Conservation (phyloP, 331 rosid genomes). For the Pyrus hybrid region DNA sequence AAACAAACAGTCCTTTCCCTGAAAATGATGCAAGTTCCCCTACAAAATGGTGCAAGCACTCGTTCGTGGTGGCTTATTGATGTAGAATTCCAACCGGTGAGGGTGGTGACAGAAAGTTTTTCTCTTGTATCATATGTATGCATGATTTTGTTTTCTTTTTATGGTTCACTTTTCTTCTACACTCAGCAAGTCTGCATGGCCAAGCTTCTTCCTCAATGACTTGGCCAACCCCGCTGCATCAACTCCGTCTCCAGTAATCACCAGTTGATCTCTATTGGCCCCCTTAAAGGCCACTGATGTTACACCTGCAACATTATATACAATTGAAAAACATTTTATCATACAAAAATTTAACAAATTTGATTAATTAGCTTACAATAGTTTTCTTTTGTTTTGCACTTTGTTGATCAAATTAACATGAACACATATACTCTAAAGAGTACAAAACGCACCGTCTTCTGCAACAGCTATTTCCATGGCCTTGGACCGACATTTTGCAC, state of each 20-base stretch:
- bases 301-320: constrained; percentile 26
- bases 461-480: constrained; percentile 22
- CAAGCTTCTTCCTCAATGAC: constrained; percentile 45
- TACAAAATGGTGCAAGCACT: not conserved
- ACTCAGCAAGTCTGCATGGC: constrained; percentile 29
- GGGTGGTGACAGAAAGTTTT: not conserved
- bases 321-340: not conserved
- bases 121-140: not conserved
- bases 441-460: not conserved
- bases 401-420: not conserved
- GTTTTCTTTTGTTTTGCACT: no score
- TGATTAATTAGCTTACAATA: no score
- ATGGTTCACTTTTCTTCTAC: constrained; percentile 13
- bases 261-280: constrained; percentile 27
- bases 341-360: not conserved
- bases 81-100: not conserved
- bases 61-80: not conserved
- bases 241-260: constrained; percentile 45
- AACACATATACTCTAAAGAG: no score
- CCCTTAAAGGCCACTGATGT: constrained; percentile 28
- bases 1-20: no score
- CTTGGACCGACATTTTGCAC: constrained; percentile 25
- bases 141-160: not conserved
- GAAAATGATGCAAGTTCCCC: no score
- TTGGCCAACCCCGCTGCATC: no score